A percentile compares a stretch with the other conserved stretches of the same genome.
These are phyloP conservation scores for Colletotrichum endophyticum DNA, from an alignment of 2,329 filamentous ascomycete species.

Conservation along the genomic window DNA sequence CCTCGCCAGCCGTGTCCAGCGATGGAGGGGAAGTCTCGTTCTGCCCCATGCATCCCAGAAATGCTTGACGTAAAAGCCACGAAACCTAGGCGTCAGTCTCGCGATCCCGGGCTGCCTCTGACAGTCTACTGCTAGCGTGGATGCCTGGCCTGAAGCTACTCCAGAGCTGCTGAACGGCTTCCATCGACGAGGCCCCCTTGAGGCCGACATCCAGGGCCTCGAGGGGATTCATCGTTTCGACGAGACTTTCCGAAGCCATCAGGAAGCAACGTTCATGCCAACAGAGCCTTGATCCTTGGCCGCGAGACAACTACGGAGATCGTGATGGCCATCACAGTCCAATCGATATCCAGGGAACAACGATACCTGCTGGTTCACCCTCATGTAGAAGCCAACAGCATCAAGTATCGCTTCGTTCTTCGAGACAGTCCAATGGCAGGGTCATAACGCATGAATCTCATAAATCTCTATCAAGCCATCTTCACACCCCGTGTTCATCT, in stretches of 20 bases:
- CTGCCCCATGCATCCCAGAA: not conserved
- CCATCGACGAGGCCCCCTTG: not conserved
- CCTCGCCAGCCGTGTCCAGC: not conserved
- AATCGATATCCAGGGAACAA: not conserved
- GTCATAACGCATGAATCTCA: constrained; percentile 6
- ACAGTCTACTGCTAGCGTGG: not conserved
- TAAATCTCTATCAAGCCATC: not conserved
- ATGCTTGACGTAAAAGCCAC: not conserved
- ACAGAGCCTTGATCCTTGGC: not conserved
- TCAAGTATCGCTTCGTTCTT: not conserved
- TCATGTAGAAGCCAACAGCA: not conserved
- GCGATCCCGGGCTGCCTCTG: not conserved
- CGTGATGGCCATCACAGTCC: not conserved
- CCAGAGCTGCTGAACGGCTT: not conserved
- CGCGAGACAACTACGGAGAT: fast-evolving
- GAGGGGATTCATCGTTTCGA: not conserved
- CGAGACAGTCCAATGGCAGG: not conserved
- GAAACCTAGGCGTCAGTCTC: not conserved
- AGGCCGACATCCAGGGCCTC: not conserved
- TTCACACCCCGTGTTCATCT: not conserved
- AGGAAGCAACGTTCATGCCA: not conserved
- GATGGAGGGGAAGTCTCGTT: not conserved
- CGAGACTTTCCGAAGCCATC: not conserved
- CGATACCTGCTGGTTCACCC: not conserved
- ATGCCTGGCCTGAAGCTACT: not conserved